A percentile compares a stretch with the other conserved stretches of the same genome.
These are phyloP conservation scores for Pichia sp. DNA, from an alignment of 1,139 yeast species.

Conservation along the genomic window DNA sequence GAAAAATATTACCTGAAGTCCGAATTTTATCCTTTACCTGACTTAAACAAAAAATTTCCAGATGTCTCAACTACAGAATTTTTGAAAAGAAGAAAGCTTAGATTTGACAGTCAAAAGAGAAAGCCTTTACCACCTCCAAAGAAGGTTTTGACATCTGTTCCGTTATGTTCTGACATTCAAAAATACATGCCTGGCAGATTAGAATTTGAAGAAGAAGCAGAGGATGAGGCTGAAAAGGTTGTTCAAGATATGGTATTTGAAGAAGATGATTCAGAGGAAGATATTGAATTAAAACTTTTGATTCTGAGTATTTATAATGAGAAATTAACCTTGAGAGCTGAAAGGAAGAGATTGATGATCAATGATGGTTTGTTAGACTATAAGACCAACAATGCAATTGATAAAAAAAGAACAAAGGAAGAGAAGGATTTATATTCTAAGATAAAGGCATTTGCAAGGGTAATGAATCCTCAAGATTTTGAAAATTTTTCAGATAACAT, in stretches of 20 bases:
- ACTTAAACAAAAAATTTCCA: constrained; percentile 61
- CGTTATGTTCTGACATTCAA: constrained; percentile 93
- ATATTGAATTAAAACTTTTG: constrained; percentile 81
- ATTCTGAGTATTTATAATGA: constrained; percentile 85
- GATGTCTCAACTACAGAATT: constrained; percentile 61
- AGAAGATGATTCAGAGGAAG: constrained; percentile 82
- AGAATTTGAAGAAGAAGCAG: constrained; percentile 93
- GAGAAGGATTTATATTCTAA: constrained; percentile 74
- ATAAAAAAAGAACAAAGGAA: constrained; percentile 79
- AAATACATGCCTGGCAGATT: constrained; percentile 98
- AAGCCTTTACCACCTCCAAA: constrained; percentile 66
- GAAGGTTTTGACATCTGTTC: constrained; percentile 87
- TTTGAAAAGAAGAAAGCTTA: constrained; percentile 53
- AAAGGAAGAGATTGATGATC: constrained; percentile 74
- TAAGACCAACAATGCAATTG: constrained; percentile 64
- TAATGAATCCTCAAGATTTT: constrained; percentile 77
- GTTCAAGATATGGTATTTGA: constrained; percentile 95
- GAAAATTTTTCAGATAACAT: constrained; percentile 65
- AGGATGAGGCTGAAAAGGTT: constrained; percentile 91
- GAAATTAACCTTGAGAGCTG: constrained; percentile 85
- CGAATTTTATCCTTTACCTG: constrained; percentile 71
- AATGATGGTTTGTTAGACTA: constrained; percentile 77
- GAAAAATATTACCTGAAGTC: constrained; percentile 60
- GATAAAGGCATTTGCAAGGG: constrained; percentile 72
- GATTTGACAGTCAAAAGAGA: constrained; percentile 65